These are phyloP conservation scores for Aspergillus terreus DNA, from an alignment of 2,329 filamentous ascomycete genomes.

Conservation along the genomic window DNA sequence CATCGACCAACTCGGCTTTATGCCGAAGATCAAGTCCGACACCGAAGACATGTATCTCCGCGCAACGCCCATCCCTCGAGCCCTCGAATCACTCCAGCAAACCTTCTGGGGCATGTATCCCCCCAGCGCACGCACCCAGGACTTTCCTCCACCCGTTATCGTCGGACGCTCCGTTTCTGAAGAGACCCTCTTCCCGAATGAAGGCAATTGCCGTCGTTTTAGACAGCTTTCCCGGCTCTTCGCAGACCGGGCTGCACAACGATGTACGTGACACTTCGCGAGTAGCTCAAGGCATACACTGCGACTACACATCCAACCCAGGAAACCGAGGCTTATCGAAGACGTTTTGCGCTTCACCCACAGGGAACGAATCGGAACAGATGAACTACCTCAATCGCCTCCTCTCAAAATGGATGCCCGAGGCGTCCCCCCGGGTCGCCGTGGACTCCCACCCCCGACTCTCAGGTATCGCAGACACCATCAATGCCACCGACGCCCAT, in stretches of 20 bases:
- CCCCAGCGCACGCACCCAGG: conserved; percentile 43
- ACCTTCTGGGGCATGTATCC: conserved; percentile 74
- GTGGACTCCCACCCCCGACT: conserved; percentile 82
- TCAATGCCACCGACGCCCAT: conserved; percentile 86
- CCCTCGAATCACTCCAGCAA: conserved; percentile 74
- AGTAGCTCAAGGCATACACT: too few relatives aligned
- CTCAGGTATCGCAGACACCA: conserved; percentile 88
- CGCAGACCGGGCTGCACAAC: conserved; percentile 65
- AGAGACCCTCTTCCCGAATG: conserved; percentile 79
- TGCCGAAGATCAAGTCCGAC: conserved; percentile 57
- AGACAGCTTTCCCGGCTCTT: conserved; percentile 66
- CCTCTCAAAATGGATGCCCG: conserved; percentile 82
- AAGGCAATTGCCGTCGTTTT: conserved; percentile 69
- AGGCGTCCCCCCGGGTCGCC: conserved; percentile 62
- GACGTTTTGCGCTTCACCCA: background rate
- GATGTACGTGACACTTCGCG: conserved; percentile 46
- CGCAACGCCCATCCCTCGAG: conserved; percentile 69
- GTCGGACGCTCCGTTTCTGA: conserved; percentile 62
- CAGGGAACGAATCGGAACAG: conserved; percentile 67
- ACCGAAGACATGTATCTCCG: conserved; percentile 67
- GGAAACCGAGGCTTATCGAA: background rate
- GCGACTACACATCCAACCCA: background rate
- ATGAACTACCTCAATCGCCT: conserved; percentile 78
- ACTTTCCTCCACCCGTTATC: conserved; percentile 62
- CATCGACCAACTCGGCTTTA: conserved; percentile 68